These are phyloP conservation scores for Omphalea diandra DNA, from an alignment of 441 rosid species.

Conservation along the genomic window DNA sequence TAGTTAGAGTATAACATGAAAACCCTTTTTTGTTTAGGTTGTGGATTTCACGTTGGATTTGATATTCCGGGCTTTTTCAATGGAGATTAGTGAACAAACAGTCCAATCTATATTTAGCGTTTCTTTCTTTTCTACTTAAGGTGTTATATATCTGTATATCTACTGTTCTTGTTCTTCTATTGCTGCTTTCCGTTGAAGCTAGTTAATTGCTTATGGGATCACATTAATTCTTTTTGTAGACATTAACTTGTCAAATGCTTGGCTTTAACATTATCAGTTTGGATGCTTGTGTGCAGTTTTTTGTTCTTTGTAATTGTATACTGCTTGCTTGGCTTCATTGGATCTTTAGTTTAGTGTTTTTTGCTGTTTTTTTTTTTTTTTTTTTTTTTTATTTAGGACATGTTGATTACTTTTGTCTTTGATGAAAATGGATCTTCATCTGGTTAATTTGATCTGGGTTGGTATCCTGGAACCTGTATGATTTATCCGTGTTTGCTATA, in stretches of 20 bases:
- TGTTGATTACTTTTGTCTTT: constrained; percentile 20
- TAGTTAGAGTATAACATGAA: constrained; percentile 35
- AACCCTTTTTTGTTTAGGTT: constrained; percentile 34
- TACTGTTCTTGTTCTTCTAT: constrained; percentile 20
- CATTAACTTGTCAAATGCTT: constrained; percentile 26
- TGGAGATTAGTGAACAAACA: constrained; percentile 28
- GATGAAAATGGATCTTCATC: constrained; percentile 29
- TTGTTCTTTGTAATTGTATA: constrained; percentile 18
- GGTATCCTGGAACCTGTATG: constrained; percentile 13
- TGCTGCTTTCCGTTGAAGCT: constrained; percentile 15
- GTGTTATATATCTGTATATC: constrained; percentile 18
- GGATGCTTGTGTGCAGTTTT: constrained; percentile 25
- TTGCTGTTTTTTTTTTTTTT: constrained; percentile 8
- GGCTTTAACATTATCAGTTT: constrained; percentile 31
- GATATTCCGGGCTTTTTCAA: constrained; percentile 28
- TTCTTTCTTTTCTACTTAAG: constrained; percentile 28
- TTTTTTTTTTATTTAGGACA: constrained; percentile 23
- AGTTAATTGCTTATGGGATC: constrained; percentile 35
- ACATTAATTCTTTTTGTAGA: constrained; percentile 23
- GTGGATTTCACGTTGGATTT: constrained; percentile 36
- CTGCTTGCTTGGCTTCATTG: constrained; percentile 22
- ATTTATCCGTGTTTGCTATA: constrained; percentile 3
- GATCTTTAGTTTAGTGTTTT: constrained; percentile 7
- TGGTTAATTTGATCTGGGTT: constrained; percentile 33
- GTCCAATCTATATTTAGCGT: constrained; percentile 20